These are phyloP conservation scores for Eimeria mitis DNA, from an alignment of 169 alveolate species.

Conservation along the genomic window DNA sequence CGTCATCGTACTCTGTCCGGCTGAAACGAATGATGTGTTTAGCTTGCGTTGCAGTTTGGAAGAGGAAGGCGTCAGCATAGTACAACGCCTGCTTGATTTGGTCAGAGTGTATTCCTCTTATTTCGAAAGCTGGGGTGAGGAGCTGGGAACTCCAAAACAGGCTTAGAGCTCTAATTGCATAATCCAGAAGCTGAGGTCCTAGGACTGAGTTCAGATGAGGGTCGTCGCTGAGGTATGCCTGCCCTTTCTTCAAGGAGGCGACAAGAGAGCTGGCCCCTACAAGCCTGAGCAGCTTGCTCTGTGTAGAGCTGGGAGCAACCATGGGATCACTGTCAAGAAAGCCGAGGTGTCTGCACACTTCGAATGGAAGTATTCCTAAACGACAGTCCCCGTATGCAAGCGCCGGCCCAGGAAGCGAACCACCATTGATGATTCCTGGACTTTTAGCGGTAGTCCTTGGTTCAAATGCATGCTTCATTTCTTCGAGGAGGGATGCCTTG, in stretches of 20 bases:
- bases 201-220: slow-evolving; percentile 42
- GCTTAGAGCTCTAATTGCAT: slow-evolving; percentile 25
- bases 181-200: slow-evolving; percentile 41
- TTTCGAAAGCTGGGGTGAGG: slow-evolving; percentile 46
- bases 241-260: slow-evolving; percentile 34
- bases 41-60: slow-evolving; percentile 64
- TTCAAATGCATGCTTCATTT: slow-evolving; percentile 57
- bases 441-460: slow-evolving; percentile 19
- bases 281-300: slow-evolving; percentile 63
- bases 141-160: slow-evolving; percentile 53
- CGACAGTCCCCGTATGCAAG: slow-evolving; percentile 74
- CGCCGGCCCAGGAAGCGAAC: slow-evolving; percentile 62
- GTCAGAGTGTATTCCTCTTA: slow-evolving; percentile 1
- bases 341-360: slow-evolving; percentile 67
- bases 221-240: slow-evolving; percentile 19
- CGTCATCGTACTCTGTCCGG: slow-evolving; percentile 45
- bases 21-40: slow-evolving; percentile 48
- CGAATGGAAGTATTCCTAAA: slow-evolving; percentile 48
- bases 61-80: slow-evolving; percentile 61
- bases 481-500: slow-evolving; percentile 60
- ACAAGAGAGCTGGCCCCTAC: slow-evolving; percentile 52
- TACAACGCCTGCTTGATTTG: slow-evolving; percentile 27
- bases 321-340: slow-evolving; percentile 60
- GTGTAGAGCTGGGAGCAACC: slow-evolving; percentile 73
- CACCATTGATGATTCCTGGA: background rate